These are phyloP conservation scores for Pichia californica DNA, from an alignment of 805 yeast genomes.

Conservation along the genomic window DNA sequence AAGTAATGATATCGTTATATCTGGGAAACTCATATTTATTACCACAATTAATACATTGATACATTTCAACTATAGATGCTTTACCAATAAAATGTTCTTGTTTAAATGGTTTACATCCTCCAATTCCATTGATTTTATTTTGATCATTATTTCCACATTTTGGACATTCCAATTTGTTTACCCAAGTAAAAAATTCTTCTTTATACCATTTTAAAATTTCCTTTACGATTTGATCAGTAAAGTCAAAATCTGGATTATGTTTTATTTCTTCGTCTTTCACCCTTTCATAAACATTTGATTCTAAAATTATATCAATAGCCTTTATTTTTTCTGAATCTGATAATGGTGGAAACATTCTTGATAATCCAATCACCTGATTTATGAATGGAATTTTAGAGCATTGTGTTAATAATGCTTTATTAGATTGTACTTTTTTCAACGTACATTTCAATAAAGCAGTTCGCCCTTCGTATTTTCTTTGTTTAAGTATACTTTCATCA, in stretches of 20 bases:
- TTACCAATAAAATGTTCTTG: constrained; percentile 41
- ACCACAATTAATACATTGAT: constrained; percentile 51
- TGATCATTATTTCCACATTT: constrained; percentile 40
- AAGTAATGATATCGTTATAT: constrained; percentile 57
- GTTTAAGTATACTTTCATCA: background rate
- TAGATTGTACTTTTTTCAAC: background rate
- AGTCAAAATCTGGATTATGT: constrained; percentile 27
- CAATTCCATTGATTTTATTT: constrained; percentile 33
- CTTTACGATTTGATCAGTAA: constrained; percentile 52
- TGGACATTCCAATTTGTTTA: constrained; percentile 59
- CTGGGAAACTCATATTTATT: constrained; percentile 59
- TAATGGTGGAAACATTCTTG: background rate
- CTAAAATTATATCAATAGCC: constrained; percentile 62
- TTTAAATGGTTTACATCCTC: constrained; percentile 29
- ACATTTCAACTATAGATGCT: constrained; percentile 59
- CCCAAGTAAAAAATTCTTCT: constrained; percentile 77
- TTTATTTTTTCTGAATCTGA: constrained; percentile 35
- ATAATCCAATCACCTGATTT: background rate
- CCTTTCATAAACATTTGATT: constrained; percentile 51
- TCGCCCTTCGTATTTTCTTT: constrained; percentile 1
- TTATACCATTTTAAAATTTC: constrained; percentile 67
- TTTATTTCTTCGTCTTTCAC: constrained; percentile 25
- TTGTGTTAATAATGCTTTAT: background rate
- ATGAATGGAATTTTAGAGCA: constrained; percentile 1
- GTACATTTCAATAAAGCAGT: background rate